A percentile compares a stretch with the other conserved stretches of the same genome.
phyloP scores from a whole-genome alignment of 257 asterid species.

The Solanum ossicruentum region DNA sequence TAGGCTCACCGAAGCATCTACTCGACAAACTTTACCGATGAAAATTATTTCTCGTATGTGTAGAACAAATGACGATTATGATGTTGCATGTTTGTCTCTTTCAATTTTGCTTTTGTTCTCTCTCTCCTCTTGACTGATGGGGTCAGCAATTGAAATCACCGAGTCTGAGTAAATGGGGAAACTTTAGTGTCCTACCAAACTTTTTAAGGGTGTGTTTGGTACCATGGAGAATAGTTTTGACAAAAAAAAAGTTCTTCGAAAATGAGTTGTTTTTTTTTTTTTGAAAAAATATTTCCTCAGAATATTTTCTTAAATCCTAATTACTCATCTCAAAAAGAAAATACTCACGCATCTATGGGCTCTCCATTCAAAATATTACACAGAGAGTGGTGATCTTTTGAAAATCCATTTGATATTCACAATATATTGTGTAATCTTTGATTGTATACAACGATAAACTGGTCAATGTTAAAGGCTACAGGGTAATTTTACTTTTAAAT shows the following conservation, averaged over 20 bases:
- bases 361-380: background rate
- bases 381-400: background rate
- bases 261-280: no score
- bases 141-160: background rate
- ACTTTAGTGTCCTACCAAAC: background rate
- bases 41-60: background rate
- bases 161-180: background rate
- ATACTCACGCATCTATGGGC: background rate
- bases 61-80: background rate
- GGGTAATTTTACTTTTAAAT: background rate
- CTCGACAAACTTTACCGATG: conserved; percentile 9
- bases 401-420: background rate
- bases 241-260: no score
- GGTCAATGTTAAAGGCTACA: background rate
- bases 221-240: no score
- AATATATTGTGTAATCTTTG: background rate
- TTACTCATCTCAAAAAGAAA: background rate
- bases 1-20: conserved; percentile 12
- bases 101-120: background rate
- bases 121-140: background rate
- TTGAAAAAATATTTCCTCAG: no score
- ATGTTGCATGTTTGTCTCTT: background rate
- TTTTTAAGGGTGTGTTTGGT: no score
- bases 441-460: background rate
- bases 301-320: no score